phyloP scores from a whole-genome alignment of 768 basidiomycete species.

The Tulasnella sp. region DNA sequence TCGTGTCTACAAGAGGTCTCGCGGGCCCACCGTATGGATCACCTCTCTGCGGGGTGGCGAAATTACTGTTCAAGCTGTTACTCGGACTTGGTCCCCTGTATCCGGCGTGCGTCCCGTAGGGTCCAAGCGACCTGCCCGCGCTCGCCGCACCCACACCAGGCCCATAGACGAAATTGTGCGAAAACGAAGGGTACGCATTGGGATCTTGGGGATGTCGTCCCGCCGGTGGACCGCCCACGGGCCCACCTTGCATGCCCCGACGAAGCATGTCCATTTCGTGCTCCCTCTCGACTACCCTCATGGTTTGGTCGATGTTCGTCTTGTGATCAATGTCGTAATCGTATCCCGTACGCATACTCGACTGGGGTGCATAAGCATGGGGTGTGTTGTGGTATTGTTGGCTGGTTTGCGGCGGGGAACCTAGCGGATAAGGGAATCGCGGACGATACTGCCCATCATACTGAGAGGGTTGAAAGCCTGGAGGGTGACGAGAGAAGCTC shows the following conservation, averaged over 20 bases:
- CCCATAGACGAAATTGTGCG: slow-evolving; percentile 2
- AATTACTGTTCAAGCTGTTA: not conserved
- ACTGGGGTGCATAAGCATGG: slow-evolving; percentile 14
- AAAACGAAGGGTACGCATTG: not conserved
- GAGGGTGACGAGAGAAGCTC: slow-evolving; percentile 10
- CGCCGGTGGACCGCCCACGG: not conserved
- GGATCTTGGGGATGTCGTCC: not conserved
- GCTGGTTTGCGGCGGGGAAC: not conserved
- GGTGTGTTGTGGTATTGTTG: not conserved
- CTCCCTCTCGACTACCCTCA: slow-evolving; percentile 1
- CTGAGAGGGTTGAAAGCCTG: not conserved
- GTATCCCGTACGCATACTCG: slow-evolving; percentile 1
- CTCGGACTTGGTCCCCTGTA: not conserved
- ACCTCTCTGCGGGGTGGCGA: no score
- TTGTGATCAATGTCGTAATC: slow-evolving; percentile 3
- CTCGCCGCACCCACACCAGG: not conserved
- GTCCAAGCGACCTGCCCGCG: not conserved
- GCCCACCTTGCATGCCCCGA: not conserved
- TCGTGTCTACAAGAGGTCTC: no score
- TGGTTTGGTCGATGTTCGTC: not conserved
- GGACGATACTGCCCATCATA: slow-evolving; percentile 3
- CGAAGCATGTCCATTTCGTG: slow-evolving; percentile 2
- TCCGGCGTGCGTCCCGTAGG: not conserved
- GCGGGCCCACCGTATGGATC: no score
- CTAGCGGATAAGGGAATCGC: not conserved